These are phyloP conservation scores for Umbilicus rupestris DNA, from an alignment of 164 flowering plant species.

Conservation along the genomic window DNA sequence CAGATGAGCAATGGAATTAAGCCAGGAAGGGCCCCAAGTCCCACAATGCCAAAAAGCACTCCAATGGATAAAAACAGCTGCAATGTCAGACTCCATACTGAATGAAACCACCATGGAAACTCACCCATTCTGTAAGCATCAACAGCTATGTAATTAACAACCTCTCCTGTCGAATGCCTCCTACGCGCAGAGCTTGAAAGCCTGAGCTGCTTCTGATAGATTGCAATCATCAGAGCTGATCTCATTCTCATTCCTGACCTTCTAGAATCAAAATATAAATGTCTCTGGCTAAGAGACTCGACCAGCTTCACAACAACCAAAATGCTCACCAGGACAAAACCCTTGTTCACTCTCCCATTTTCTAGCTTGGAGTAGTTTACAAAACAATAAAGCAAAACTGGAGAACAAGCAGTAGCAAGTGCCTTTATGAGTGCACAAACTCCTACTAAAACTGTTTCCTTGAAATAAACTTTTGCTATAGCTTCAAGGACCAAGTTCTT, in stretches of 20 bases:
- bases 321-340: constrained; percentile 42
- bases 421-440: constrained; percentile 41
- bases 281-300: constrained; percentile 65
- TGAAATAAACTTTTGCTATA: constrained; percentile 39
- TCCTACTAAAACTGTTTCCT: constrained; percentile 42
- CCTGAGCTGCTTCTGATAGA: constrained; percentile 56
- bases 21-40: constrained; percentile 59
- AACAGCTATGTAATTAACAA: constrained; percentile 75
- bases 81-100: constrained; percentile 34
- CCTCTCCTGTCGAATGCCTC: constrained; percentile 73
- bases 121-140: constrained; percentile 90
- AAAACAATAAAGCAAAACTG: constrained; percentile 55
- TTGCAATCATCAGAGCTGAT: constrained; percentile 68
- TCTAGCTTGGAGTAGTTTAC: constrained; percentile 34
- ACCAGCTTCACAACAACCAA: constrained; percentile 45
- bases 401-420: constrained; percentile 36
- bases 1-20: constrained; percentile 48
- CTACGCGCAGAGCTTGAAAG: constrained; percentile 58
- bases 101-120: constrained; percentile 64
- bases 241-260: constrained; percentile 72
- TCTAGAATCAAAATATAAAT: constrained; percentile 49
- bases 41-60: constrained; percentile 46
- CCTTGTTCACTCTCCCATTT: constrained; percentile 20
- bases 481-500: constrained; percentile 38
- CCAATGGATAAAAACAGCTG: constrained; percentile 45